Conservation (phyloP, 257 asterid species). For the Gentiana dahurica region DNA sequence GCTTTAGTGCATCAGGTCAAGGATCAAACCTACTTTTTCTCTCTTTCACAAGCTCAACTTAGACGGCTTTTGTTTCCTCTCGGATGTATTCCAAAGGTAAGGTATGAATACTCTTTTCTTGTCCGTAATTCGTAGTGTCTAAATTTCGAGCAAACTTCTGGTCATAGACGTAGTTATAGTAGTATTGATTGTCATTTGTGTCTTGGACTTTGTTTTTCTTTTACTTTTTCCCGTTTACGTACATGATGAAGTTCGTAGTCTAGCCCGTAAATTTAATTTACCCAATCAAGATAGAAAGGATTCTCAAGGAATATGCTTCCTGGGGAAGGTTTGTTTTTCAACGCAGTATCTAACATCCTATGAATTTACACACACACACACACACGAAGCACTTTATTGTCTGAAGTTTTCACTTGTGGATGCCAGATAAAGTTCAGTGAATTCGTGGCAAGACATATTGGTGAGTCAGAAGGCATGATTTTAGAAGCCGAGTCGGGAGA, state of each 20-base stretch:
- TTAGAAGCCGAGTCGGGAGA: conserved; percentile 97
- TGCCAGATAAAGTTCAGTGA: conserved; percentile 82
- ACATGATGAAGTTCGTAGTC: conserved; percentile 91
- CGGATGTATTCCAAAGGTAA: conserved; percentile 84
- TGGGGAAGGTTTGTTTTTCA: conserved; percentile 63
- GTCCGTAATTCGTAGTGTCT: not conserved
- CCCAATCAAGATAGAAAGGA: conserved; percentile 93
- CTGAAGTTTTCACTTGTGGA: not conserved
- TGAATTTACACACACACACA: not conserved
- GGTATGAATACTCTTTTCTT: conserved; percentile 19
- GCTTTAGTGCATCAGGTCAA: conserved; percentile 52
- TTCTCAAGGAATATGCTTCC: conserved; percentile 99
- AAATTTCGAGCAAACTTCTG: not conserved
- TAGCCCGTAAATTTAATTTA: conserved; percentile 60
- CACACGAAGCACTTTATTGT: not conserved
- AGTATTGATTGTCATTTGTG: not conserved
- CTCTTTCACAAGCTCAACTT: conserved; percentile 88
- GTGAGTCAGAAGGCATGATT: conserved; percentile 87
- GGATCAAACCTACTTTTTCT: conserved; percentile 97
- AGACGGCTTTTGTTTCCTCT: conserved; percentile 78
- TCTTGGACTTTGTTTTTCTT: conserved; percentile 2
- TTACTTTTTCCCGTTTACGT: conserved; percentile 11
- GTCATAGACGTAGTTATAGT: not conserved
- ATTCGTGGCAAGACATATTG: conserved; percentile 87
- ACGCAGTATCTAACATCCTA: too few species aligned